A percentile compares a stretch with the other conserved stretches of the same genome.
phyloP scores from a whole-genome alignment of 148 eudicot species.

The Rheum nobile region DNA sequence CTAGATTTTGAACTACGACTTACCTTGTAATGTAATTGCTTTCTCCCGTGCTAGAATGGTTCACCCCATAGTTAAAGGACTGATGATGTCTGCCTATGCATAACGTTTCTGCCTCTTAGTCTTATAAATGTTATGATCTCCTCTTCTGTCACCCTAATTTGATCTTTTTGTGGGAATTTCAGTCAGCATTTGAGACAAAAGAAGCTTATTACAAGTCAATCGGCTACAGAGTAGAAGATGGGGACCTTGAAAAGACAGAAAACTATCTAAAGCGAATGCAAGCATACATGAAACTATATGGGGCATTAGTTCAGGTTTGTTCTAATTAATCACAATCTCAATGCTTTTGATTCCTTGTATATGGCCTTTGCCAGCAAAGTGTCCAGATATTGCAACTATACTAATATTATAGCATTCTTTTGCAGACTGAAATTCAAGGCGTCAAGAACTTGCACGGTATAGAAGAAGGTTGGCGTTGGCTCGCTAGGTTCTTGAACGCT shows the following conservation, averaged over 20 bases:
- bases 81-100: background rate
- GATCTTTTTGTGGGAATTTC: conserved; percentile 6
- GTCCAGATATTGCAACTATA: background rate
- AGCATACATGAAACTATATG: conserved; percentile 66
- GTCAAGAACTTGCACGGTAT: conserved; percentile 51
- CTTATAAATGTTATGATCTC: background rate
- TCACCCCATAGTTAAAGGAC: too few species aligned
- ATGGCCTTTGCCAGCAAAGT: background rate
- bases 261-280: conserved; percentile 41
- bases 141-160: background rate
- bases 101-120: background rate
- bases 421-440: conserved; percentile 62
- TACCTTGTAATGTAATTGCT: background rate
- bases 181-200: conserved; percentile 43
- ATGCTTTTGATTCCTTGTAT: background rate
- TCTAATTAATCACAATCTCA: background rate
- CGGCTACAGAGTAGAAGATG: conserved; percentile 61
- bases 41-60: background rate
- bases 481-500: conserved; percentile 70
- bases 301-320: conserved; percentile 88
- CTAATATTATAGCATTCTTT: conserved; percentile 3
- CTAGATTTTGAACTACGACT: too few species aligned
- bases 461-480: conserved; percentile 90
- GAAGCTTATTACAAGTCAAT: conserved; percentile 57
- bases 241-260: conserved; percentile 48